Evolutionary conservation across 805 yeast species (phyloP), one percentile per base, ranked within the genome.

Genomic region (Teunomyces stri): DNA sequence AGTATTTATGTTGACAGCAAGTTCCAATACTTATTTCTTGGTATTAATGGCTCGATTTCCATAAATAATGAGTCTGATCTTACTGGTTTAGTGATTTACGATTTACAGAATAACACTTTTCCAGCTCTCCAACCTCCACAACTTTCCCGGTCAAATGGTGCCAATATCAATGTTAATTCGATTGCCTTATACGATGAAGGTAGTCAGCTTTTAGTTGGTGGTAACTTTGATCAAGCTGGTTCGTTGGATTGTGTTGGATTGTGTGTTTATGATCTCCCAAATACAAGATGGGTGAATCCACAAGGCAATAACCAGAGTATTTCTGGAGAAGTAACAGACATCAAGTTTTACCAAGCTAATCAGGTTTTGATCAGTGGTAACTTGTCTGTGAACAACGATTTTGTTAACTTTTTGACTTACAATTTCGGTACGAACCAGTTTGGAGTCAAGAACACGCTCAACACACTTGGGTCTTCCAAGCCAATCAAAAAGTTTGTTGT

Each of bases 121-220:
- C 58, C 80, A 0, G 53, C 64, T 3, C 56, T 64, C 35, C 85
- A 81, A 56, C 85, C 85, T 12, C 75, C 82, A 0, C 60, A 63
- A 13, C 60, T 82, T 20, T 61, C 70, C 9, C 65, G 68, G 4
- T 66, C 69, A n/a, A 57, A 61, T 6, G 73, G 82, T 11, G 70
- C 71, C 11, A 62, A 79, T 1, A 62, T 70, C 16, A 40, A 51
- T 9, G 66, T 73, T n/a, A 70, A 66, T 46, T 54, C 73, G 4
- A 55, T 73, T 45, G 74, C 61, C 4, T 58, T 62, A 30, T 64
- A 65, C 48, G 73, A 69, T 38, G 56, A 58, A 21, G 59, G 54
- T 5, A 52, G 59, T n/a, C 54, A 59, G 43, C 65, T 89, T 22
- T 70, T 84, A 27, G 87, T 87, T 10, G 96, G 87, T 34, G 97